Conservation (phyloP, 352 stramenopile species). For the Phytophthora rubi region DNA sequence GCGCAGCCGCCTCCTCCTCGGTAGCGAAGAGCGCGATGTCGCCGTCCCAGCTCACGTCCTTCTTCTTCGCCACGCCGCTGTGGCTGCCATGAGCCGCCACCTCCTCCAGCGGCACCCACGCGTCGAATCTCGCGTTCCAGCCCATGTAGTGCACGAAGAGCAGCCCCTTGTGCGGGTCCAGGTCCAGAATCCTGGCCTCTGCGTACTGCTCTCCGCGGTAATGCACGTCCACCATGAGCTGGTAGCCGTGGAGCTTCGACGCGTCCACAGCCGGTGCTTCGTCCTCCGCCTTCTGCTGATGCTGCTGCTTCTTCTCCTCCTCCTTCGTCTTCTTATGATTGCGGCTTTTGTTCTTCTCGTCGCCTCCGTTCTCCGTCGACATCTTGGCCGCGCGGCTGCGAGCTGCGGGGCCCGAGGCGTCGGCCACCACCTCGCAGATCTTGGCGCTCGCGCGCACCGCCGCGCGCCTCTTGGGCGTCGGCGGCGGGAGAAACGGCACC, state of each 20-base stretch:
- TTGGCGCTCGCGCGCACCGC: conserved; percentile 25
- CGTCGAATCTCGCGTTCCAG: conserved; percentile 79
- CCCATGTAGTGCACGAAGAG: conserved; percentile 80
- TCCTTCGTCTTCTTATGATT: conserved; percentile 43
- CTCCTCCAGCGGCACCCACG: conserved; percentile 55
- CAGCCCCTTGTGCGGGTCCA: conserved; percentile 41
- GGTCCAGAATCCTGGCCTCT: conserved; percentile 64
- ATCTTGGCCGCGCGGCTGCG: conserved; percentile 17
- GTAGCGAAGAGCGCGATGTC: conserved; percentile 48
- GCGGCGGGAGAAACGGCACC: neutral
- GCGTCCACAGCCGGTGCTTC: neutral
- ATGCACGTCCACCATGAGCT: conserved; percentile 66
- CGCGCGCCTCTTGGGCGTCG: conserved; percentile 32
- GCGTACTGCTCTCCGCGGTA: conserved; percentile 62
- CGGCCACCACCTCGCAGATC: conserved; percentile 19
- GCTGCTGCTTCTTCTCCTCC: conserved; percentile 7
- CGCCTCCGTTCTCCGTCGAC: conserved; percentile 22
- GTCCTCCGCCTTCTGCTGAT: conserved; percentile 9
- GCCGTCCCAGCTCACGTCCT: conserved; percentile 62
- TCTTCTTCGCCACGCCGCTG: conserved; percentile 34
- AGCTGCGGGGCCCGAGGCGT: conserved; percentile 9
- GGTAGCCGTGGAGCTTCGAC: conserved; percentile 37
- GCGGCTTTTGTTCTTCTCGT: conserved; percentile 26
- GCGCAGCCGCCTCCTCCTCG: conserved; percentile 14
- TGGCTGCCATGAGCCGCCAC: conserved; percentile 63